Evolutionary conservation across 805 yeast species (phyloP).

Genomic region (Wickerhamomyces strasburgensis): DNA sequence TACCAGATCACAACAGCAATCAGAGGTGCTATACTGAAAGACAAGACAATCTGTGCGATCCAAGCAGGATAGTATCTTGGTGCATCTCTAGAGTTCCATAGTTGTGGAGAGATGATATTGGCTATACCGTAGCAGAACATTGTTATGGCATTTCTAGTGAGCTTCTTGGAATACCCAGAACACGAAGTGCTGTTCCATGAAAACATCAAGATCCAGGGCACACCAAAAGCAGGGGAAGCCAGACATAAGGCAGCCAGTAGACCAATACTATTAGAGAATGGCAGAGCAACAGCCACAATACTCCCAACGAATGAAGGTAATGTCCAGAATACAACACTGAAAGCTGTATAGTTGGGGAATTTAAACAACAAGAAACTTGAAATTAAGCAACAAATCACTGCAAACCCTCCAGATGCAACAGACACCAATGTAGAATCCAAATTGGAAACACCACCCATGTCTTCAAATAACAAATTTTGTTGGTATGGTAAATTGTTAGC

Average conservation of each 20-base stretch:
- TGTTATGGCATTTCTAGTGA: conserved; percentile 40
- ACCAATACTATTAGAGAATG: conserved; percentile 41
- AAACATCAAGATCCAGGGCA: conserved; percentile 35
- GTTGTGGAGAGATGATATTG: conserved; percentile 51
- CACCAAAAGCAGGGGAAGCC: conserved; percentile 42
- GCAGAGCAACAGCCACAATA: conserved; percentile 40
- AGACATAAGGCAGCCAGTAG: conserved; percentile 43
- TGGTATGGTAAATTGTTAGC: conserved; percentile 52
- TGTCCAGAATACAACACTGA: conserved; percentile 33
- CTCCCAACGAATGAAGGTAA: conserved; percentile 42
- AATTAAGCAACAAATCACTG: conserved; percentile 35
- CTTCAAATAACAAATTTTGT: conserved; percentile 42
- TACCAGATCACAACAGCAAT: conserved; percentile 39
- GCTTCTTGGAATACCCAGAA: conserved; percentile 48
- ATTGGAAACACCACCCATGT: conserved; percentile 39
- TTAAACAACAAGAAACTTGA: conserved; percentile 32
- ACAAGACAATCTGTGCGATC: conserved; percentile 52
- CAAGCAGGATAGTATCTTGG: conserved; percentile 45
- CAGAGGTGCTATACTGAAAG: conserved; percentile 42
- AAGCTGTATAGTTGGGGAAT: conserved; percentile 35
- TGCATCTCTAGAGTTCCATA: conserved; percentile 44
- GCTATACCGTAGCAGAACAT: conserved; percentile 44
- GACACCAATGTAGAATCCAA: conserved; percentile 47
- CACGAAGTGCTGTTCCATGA: conserved; percentile 32
- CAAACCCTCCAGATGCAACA: conserved; percentile 49